Conservation (phyloP, 179 eudicot genomes). For the Kewa caespitosa region DNA sequence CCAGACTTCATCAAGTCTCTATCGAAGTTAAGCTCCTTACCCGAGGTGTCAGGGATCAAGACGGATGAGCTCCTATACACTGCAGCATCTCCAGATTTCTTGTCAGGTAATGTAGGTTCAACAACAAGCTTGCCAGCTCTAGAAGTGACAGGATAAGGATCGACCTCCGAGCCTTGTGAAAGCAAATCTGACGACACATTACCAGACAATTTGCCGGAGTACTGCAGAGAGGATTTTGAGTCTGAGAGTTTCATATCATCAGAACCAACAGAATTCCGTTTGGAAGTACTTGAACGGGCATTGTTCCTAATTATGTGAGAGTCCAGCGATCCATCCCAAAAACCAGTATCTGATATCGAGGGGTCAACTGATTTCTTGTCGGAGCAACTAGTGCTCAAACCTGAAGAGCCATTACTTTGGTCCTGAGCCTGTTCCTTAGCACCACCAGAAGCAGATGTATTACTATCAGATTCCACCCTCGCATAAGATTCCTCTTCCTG, state of each 20-base stretch:
- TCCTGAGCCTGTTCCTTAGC: constrained; percentile 23
- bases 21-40: constrained; percentile 12
- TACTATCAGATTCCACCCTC: constrained; percentile 22
- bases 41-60: constrained; percentile 6
- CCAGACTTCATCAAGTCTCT: constrained; percentile 24
- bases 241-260: constrained; percentile 19
- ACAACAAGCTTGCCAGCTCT: constrained; percentile 34
- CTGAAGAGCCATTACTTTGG: constrained; percentile 31
- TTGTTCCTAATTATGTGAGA: constrained; percentile 30
- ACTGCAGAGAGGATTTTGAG: constrained; percentile 23
- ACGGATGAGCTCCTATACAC: constrained; percentile 26
- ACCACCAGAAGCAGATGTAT: constrained; percentile 21
- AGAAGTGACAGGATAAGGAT: constrained; percentile 19
- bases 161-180: constrained; percentile 21
- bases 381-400: constrained; percentile 37
- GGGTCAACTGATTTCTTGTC: constrained; percentile 46
- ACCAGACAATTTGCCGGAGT: constrained; percentile 17
- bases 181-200: constrained; percentile 21
- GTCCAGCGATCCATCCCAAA: constrained; percentile 63
- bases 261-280: constrained; percentile 23
- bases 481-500: constrained; percentile 20
- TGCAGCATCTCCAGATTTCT: constrained; percentile 21
- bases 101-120: constrained; percentile 26
- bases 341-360: constrained; percentile 48
- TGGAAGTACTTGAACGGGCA: constrained; percentile 28